Percentiles rank a stretch among this genome's conserved stretches.
Conservation (phyloP, 129 eudicot species). For the Chrysanthemum seticuspe region DNA sequence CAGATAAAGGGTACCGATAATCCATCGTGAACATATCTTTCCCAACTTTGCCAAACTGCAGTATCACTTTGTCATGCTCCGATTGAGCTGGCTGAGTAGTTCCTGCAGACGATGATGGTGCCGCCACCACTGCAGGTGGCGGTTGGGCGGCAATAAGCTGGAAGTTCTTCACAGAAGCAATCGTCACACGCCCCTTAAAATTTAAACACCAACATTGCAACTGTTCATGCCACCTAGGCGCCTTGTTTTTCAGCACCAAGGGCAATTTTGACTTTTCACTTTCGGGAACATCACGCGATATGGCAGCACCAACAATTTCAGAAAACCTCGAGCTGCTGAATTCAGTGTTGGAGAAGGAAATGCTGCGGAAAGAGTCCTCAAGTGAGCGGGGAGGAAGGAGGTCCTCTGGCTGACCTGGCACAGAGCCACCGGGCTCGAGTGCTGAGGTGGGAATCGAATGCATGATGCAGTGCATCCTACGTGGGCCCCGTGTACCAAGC, state of each 20-base stretch:
- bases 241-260: slow-evolving; percentile 73
- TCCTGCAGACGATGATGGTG: slow-evolving; percentile 26
- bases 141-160: slow-evolving; percentile 70
- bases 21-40: slow-evolving; percentile 92
- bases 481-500: slow-evolving; percentile 84
- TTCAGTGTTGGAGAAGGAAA: slow-evolving; percentile 73
- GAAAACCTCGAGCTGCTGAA: slow-evolving; percentile 77
- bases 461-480: slow-evolving; percentile 84
- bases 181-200: slow-evolving; percentile 73
- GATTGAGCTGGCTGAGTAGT: slow-evolving; percentile 48
- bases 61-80: slow-evolving; percentile 71
- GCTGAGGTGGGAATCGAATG: slow-evolving; percentile 73
- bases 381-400: slow-evolving; percentile 70
- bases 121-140: slow-evolving; percentile 22
- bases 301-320: slow-evolving; percentile 40
- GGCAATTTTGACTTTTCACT: slow-evolving; percentile 50
- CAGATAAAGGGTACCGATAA: slow-evolving; percentile 85
- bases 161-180: slow-evolving; percentile 78
- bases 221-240: slow-evolving; percentile 84
- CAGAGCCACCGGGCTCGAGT: slow-evolving; percentile 66
- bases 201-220: slow-evolving; percentile 84
- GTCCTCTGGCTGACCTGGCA: slow-evolving; percentile 74
- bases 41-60: slow-evolving; percentile 85
- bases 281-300: slow-evolving; percentile 39
- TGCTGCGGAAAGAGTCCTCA: slow-evolving; percentile 76